Conservation (phyloP, 148 eudicot genomes). For the Oxyria digyna region DNA sequence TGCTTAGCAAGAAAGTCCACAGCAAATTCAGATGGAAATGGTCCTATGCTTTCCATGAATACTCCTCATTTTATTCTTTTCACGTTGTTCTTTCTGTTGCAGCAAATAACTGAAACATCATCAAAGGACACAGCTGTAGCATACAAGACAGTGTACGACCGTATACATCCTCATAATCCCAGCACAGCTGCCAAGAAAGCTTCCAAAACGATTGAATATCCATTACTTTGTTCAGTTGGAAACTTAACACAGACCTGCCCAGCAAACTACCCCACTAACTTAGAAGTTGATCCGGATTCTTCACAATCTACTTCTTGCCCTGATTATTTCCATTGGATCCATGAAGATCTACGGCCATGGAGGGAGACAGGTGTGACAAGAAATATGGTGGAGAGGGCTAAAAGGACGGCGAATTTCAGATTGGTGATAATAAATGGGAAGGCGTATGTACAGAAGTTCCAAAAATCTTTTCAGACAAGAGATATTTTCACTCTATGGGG, state of each 20-base stretch:
- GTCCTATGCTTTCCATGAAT: background rate
- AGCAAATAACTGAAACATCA: slow-evolving; percentile 24
- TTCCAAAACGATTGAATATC: slow-evolving; percentile 22
- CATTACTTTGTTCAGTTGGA: slow-evolving; percentile 35
- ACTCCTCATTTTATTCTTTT: background rate
- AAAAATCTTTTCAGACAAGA: slow-evolving; percentile 42
- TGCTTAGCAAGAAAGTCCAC: background rate
- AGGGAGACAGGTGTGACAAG: slow-evolving; percentile 43
- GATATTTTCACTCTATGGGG: slow-evolving; percentile 74
- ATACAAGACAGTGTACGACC: background rate
- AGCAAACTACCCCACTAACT: slow-evolving; percentile 29
- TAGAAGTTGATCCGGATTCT: slow-evolving; percentile 22
- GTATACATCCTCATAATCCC: slow-evolving; percentile 1
- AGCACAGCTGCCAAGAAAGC: slow-evolving; percentile 13
- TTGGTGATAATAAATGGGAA: slow-evolving; percentile 49
- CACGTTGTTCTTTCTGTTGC: slow-evolving; percentile 14
- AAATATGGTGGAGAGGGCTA: slow-evolving; percentile 48
- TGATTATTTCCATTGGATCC: slow-evolving; percentile 69
- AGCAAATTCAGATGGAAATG: background rate
- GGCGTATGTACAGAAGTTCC: slow-evolving; percentile 45
- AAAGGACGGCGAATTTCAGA: slow-evolving; percentile 37
- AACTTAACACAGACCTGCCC: slow-evolving; percentile 51
- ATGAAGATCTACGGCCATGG: slow-evolving; percentile 82
- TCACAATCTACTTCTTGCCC: slow-evolving; percentile 45
- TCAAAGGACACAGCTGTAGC: background rate